Evolutionary conservation across 306 rosid species (phyloP).

Genomic region (Gleditsia sinensis): DNA sequence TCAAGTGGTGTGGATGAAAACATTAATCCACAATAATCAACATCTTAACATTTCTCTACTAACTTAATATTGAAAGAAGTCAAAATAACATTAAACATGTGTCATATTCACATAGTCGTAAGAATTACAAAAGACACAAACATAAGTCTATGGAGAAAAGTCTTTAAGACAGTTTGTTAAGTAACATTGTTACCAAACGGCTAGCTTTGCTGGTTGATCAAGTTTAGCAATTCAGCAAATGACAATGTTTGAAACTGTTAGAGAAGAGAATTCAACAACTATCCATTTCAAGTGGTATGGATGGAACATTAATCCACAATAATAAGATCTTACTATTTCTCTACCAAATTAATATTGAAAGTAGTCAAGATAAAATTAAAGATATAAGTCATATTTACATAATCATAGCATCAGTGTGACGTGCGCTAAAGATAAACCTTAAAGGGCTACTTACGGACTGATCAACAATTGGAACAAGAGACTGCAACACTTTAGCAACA

Average conservation of each 20-base stretch:
- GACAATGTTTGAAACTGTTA: background rate
- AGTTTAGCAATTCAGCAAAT: background rate
- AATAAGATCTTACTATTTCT: slow-evolving; percentile 13
- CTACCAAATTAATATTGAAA: background rate
- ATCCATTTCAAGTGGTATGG: background rate
- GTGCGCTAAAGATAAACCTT: slow-evolving; percentile 16
- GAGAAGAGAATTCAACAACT: too few species aligned
- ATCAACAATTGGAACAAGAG: slow-evolving; percentile 84
- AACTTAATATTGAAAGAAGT: too few species aligned
- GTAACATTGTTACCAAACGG: slow-evolving; percentile 10
- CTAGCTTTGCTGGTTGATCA: background rate
- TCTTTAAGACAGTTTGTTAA: background rate
- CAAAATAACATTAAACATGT: too few species aligned
- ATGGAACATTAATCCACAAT: slow-evolving; percentile 3
- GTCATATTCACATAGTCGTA: too few species aligned
- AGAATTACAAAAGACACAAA: background rate
- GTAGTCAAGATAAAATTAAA: background rate
- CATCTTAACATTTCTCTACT: too few species aligned
- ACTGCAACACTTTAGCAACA: slow-evolving; percentile 96
- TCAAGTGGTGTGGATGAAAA: too few species aligned
- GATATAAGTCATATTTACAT: background rate
- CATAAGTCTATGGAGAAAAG: background rate
- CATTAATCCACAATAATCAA: too few species aligned
- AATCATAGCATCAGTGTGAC: slow-evolving; percentile 2
- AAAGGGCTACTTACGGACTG: slow-evolving; percentile 70